A percentile compares a stretch with the other conserved stretches of the same genome.
These are phyloP conservation scores for Akanthomyces uredinophilus DNA, from an alignment of 2,329 filamentous ascomycete genomes.

Conservation along the genomic window DNA sequence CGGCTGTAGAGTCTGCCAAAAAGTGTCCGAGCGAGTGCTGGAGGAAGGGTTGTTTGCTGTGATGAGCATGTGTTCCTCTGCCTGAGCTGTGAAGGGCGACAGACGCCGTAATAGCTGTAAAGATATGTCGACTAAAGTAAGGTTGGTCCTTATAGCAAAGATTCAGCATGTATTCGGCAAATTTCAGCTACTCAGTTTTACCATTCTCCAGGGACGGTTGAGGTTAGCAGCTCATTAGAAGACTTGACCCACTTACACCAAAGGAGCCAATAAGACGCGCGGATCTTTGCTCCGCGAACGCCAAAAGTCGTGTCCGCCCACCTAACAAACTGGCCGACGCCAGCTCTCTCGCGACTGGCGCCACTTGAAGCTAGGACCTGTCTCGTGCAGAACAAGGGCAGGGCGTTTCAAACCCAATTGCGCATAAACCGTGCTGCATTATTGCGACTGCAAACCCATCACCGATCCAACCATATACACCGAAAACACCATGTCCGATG, in stretches of 20 bases:
- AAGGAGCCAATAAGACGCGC: background rate
- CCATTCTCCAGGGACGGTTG: background rate
- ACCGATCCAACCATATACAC: background rate
- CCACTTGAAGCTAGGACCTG: background rate
- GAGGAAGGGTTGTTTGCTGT: too few relatives aligned
- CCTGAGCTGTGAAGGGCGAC: too few relatives aligned
- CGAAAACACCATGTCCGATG: constrained; percentile 20
- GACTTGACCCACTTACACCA: background rate
- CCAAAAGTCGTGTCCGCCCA: constrained; percentile 5
- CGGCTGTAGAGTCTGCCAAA: too few relatives aligned
- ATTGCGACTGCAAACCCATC: background rate
- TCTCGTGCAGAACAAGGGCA: background rate
- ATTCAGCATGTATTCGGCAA: too few relatives aligned
- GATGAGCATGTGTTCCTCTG: too few relatives aligned
- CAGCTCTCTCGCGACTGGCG: constrained; percentile 2
- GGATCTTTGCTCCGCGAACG: background rate
- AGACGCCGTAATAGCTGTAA: too few relatives aligned
- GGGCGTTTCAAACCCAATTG: background rate
- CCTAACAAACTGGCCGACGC: background rate
- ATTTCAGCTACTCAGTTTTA: too few relatives aligned
- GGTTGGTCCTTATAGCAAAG: too few relatives aligned
- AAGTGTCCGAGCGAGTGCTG: too few relatives aligned
- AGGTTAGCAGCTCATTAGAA: background rate
- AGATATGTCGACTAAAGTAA: too few relatives aligned
- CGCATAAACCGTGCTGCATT: background rate